phyloP scores from a whole-genome alignment of 1,284 basidiomycete species.

The Pyrrhoderma noxium region DNA sequence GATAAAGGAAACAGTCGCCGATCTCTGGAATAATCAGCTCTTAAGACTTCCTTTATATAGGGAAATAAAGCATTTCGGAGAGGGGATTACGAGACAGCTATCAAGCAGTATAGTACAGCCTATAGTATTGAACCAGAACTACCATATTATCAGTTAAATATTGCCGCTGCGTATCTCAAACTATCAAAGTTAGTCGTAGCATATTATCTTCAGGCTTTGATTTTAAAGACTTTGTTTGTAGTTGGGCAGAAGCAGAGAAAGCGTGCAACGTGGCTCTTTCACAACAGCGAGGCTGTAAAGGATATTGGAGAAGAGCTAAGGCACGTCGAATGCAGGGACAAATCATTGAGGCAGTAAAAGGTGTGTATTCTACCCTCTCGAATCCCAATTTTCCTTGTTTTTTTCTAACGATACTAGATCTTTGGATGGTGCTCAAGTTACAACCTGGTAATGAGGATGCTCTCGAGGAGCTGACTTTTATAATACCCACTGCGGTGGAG shows the following conservation, averaged over 20 bases:
- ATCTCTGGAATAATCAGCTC: slow-evolving; percentile 12
- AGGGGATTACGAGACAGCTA: slow-evolving; percentile 46
- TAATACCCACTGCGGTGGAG: slow-evolving; percentile 30
- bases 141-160: slow-evolving; percentile 63
- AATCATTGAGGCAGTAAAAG: slow-evolving; percentile 54
- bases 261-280: slow-evolving; percentile 54
- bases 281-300: slow-evolving; percentile 60
- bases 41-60: slow-evolving; percentile 34
- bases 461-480: slow-evolving; percentile 39
- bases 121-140: slow-evolving; percentile 58
- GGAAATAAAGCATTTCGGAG: slow-evolving; percentile 58
- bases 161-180: slow-evolving; percentile 63
- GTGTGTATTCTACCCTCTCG: too few species aligned
- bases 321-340: slow-evolving; percentile 52
- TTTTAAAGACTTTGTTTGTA: slow-evolving; percentile 22
- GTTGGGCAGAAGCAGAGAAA: slow-evolving; percentile 61
- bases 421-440: slow-evolving; percentile 47
- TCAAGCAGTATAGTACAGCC: slow-evolving; percentile 49
- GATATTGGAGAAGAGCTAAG: slow-evolving; percentile 56
- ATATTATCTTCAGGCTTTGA: background rate
- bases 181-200: slow-evolving; percentile 45
- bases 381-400: too few species aligned
- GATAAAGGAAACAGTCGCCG: slow-evolving; percentile 34
- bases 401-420: slow-evolving; percentile 36
- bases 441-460: slow-evolving; percentile 58